Evolutionary conservation across 139 green algal species (phyloP), one percentile per base, ranked within the genome.

Genomic region (Chlorella sp.): DNA sequence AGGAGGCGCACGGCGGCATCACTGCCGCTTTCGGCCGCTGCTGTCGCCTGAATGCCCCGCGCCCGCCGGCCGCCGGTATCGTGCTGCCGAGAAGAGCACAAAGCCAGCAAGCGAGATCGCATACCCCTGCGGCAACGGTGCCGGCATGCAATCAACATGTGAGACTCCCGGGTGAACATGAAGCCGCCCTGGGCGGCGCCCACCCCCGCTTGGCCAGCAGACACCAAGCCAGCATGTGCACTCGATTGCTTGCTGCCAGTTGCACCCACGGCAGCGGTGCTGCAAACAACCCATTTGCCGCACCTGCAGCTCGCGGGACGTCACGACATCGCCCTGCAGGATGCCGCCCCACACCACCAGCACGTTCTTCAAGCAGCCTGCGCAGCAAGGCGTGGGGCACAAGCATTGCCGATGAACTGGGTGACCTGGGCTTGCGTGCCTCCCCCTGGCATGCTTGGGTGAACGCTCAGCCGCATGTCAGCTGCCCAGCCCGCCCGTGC

Each of bases 341-440:
- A 89, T 86, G 65, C 76, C 77, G 28, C 78, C 64, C 87, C 48
- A 85, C 62, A 91, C 88, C 32, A 91, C 73, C 51, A 80, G 54
- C 26, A 65, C 81, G 76, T 91, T 91, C 74, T 91, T 90, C 9
- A 91, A 40, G 70, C 87, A 90, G 8, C 87, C 82, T 68, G 41
- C 73, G 13, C 28, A 28, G 46, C 32, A 16, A 16, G 40, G 19
- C 19, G 1, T 26, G 67, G 20, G 26, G 30, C 32, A 30, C 6
- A 38, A 24, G 20, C 2, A 38, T n/a, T n/a, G n/a, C n/a, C n/a
- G n/a, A n/a, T n/a, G n/a, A n/a, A n/a, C n/a, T n/a, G n/a, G n/a
- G n/a, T n/a, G n/a, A n/a, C n/a, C n/a, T n/a, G n/a, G n/a, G n/a
- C n/a, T n/a, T n/a, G n/a, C n/a, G n/a, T n/a, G n/a, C n/a, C n/a